Percentiles rank a stretch among this genome's conserved stretches.
phyloP scores from a whole-genome alignment of 2,329 filamentous ascomycete genomes.

The Gaeumannomyces sp. region DNA sequence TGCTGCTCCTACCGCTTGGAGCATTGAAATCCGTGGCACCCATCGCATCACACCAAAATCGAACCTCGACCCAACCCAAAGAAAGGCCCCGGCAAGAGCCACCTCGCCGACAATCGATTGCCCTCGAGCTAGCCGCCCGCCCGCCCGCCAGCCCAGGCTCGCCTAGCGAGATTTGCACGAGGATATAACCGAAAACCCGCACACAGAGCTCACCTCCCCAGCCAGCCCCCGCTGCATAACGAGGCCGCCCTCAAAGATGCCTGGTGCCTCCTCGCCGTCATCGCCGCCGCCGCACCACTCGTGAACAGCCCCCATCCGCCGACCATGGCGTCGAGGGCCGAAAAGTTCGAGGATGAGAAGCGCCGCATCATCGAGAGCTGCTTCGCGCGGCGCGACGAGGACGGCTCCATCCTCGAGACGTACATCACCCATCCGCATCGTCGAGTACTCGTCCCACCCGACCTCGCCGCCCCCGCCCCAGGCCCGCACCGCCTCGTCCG shows the following conservation, averaged over 20 bases:
- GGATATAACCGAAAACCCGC: too few relatives aligned
- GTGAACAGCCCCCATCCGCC: background rate
- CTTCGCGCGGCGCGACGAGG: slow-evolving; percentile 82
- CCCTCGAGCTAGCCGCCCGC: too few relatives aligned
- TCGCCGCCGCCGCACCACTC: slow-evolving; percentile 2
- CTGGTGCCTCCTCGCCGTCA: slow-evolving; percentile 5
- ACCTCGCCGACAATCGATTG: too few relatives aligned
- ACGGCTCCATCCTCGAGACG: slow-evolving; percentile 80
- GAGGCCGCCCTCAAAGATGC: slow-evolving; percentile 4
- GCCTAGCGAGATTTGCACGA: too few relatives aligned
- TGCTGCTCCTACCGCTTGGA: too few relatives aligned
- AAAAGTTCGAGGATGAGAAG: slow-evolving; percentile 96
- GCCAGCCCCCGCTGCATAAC: background rate
- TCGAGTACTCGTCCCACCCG: slow-evolving; percentile 77
- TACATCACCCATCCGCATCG: slow-evolving; percentile 96
- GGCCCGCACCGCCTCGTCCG: slow-evolving; percentile 60
- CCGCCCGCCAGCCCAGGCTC: too few relatives aligned
- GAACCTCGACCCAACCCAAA: too few relatives aligned
- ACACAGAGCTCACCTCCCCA: too few relatives aligned
- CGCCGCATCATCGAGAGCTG: slow-evolving; percentile 89
- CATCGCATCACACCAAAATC: too few relatives aligned
- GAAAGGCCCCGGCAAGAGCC: too few relatives aligned
- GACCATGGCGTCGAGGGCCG: slow-evolving; percentile 46
- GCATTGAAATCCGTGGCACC: too few relatives aligned
- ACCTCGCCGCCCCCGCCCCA: slow-evolving; percentile 79